Evolutionary conservation across 75 land plant genomes (phyloP).

Genomic region (Picea sitchensis): DNA sequence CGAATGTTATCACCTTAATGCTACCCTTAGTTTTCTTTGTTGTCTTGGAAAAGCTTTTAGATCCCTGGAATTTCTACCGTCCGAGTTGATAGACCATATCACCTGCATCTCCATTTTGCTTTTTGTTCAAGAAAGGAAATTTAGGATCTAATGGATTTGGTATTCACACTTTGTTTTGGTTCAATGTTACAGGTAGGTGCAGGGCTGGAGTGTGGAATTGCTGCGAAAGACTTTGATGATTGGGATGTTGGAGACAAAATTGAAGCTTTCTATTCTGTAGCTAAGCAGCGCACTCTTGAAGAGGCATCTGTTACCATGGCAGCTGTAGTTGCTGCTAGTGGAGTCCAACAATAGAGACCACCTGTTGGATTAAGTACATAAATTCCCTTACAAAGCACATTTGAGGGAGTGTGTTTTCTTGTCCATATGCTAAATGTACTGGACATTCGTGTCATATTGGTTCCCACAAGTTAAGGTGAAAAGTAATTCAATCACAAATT

Average conservation of each 20-base stretch:
- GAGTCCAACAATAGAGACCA: conserved; percentile 15
- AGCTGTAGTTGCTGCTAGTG: conserved; percentile 52
- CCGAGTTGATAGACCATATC: neutral
- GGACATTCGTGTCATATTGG: too few species aligned
- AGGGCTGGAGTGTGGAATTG: conserved; percentile 96
- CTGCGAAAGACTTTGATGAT: conserved; percentile 57
- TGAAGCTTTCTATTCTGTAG: conserved; percentile 70
- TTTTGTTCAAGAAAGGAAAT: neutral
- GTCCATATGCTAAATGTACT: too few species aligned
- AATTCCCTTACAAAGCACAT: too few species aligned
- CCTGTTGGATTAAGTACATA: too few species aligned
- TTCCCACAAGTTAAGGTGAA: too few species aligned
- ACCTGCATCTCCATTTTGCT: neutral
- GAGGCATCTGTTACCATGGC: conserved; percentile 85
- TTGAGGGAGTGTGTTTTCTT: too few species aligned
- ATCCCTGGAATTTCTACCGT: neutral
- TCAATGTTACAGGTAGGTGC: conserved; percentile 58
- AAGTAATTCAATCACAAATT: too few species aligned
- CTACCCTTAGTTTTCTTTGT: neutral
- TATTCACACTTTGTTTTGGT: neutral
- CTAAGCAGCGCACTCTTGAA: conserved; percentile 88
- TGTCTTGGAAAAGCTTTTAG: neutral
- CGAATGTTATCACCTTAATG: too few species aligned
- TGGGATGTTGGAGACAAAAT: conserved; percentile 86
- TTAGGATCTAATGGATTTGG: conserved; percentile 1